Evolutionary conservation across 169 alveolate genomes (phyloP), one percentile per base, ranked within the genome.

Genomic region (Plasmodium relictum): DNA sequence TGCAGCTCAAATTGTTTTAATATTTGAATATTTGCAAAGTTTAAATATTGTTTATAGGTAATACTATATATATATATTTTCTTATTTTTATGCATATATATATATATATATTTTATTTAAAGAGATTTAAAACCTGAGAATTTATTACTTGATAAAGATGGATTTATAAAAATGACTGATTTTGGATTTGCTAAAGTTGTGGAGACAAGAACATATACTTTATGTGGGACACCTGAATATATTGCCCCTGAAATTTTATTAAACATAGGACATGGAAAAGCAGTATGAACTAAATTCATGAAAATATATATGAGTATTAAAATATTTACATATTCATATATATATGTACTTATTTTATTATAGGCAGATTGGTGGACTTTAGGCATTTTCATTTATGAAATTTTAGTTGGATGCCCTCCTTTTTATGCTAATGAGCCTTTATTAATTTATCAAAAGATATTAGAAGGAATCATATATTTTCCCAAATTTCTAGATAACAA

Each of bases 191-290:
- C 99, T 16, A 98, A 98, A 93, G 97, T 96, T 37, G 97, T 98
- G 14, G 99, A 97, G 90, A 96, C 97, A 54, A 96, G 99, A 73
- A 98, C 99, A 4, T 98, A 95, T 92, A 99, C 99, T 14, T 96
- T 98, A 42, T 99, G 99, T 83, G 99, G 99, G 6, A 98, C 99
- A 18, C 99, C 99, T 8, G 99, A 98, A 91, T 99, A 99, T 94
- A 96, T 99, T 41, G 99, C 99, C 0, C 99, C 99, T 0, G 99
- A 99, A 92, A 99, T 98, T 69, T 95, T 99, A 41, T 94, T 98
- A 52, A 97, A 98, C 93, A 94, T 96, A 61, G 99, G 99, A 0
- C 98, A 97, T 88, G 99, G 98, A 58, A 97, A 98, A 88, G 97
- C 99, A 37, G 99, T 98, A 58, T 16, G 83, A 37, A 37, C 45